Percentiles rank a stretch among this genome's conserved stretches.
Conservation (phyloP, 73 alveolate genomes). For the Stentor coeruleus region DNA sequence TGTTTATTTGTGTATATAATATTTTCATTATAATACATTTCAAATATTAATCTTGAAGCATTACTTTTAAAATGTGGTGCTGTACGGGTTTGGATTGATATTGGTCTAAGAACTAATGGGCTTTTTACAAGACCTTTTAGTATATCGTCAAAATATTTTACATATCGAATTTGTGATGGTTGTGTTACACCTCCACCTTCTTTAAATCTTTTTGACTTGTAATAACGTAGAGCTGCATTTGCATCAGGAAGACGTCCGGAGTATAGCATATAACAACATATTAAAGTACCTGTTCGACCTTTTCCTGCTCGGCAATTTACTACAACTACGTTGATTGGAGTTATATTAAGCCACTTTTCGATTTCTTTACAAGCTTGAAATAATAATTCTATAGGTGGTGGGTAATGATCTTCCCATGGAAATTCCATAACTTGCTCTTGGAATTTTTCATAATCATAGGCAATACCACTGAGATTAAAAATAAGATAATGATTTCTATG, state of each 20-base stretch:
- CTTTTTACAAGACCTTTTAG: conserved; percentile 30
- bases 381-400: conserved; percentile 78
- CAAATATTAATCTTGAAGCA: conserved; percentile 46
- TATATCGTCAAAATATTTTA: conserved; percentile 50
- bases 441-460: conserved; percentile 51
- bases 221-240: conserved; percentile 45
- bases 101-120: conserved; percentile 27
- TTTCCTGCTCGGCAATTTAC: conserved; percentile 94
- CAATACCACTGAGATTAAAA: conserved; percentile 60
- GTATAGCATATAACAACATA: conserved; percentile 70
- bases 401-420: conserved; percentile 87
- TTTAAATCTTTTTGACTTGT: conserved; percentile 6
- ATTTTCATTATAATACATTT: background rate
- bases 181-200: conserved; percentile 65
- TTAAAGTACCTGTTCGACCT: conserved; percentile 91
- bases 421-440: conserved; percentile 59
- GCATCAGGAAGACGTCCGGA: conserved; percentile 62
- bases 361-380: conserved; percentile 71
- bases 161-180: conserved; percentile 63
- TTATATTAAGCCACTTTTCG: conserved; percentile 51
- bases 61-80: conserved; percentile 40
- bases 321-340: conserved; percentile 58
- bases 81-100: conserved; percentile 27
- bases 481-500: conserved; percentile 50
- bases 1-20: background rate